These are phyloP conservation scores for Carallia pectinifolia DNA, from an alignment of 345 rosid genomes.

Conservation along the genomic window DNA sequence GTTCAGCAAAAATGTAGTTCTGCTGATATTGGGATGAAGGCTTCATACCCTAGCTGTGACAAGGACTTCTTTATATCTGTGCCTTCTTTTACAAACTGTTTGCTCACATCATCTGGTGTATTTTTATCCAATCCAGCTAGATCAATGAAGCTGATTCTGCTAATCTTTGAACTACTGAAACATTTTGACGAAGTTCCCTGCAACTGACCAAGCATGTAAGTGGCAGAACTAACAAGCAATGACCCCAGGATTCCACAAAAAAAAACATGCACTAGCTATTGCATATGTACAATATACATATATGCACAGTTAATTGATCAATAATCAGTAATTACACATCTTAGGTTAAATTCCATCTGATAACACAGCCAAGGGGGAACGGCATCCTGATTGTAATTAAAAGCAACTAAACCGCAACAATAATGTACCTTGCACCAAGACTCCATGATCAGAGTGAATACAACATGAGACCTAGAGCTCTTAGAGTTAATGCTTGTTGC, in stretches of 20 bases:
- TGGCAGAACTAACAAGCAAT: background rate
- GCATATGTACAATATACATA: too few species aligned
- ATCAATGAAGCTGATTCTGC: constrained; percentile 88
- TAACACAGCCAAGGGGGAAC: too few species aligned
- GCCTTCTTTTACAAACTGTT: constrained; percentile 61
- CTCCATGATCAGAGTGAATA: constrained; percentile 64
- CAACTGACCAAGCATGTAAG: constrained; percentile 7
- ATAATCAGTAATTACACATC: background rate
- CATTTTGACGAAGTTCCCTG: constrained; percentile 81
- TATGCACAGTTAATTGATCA: background rate
- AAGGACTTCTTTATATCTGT: constrained; percentile 79
- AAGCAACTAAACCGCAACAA: constrained; percentile 1
- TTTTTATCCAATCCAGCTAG: constrained; percentile 82
- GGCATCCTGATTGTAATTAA: background rate
- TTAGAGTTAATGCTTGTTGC: constrained; percentile 89
- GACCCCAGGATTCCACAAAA: background rate
- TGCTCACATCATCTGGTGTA: constrained; percentile 61
- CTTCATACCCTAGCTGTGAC: constrained; percentile 81
- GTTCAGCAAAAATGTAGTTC: background rate
- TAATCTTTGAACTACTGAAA: constrained; percentile 84
- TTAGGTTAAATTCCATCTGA: too few species aligned
- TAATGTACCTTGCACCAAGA: constrained; percentile 77
- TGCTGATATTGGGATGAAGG: constrained; percentile 3
- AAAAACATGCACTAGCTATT: background rate
- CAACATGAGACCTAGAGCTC: constrained; percentile 92